phyloP scores from a whole-genome alignment of 1,284 basidiomycete species.

The Malassezia furfur region DNA sequence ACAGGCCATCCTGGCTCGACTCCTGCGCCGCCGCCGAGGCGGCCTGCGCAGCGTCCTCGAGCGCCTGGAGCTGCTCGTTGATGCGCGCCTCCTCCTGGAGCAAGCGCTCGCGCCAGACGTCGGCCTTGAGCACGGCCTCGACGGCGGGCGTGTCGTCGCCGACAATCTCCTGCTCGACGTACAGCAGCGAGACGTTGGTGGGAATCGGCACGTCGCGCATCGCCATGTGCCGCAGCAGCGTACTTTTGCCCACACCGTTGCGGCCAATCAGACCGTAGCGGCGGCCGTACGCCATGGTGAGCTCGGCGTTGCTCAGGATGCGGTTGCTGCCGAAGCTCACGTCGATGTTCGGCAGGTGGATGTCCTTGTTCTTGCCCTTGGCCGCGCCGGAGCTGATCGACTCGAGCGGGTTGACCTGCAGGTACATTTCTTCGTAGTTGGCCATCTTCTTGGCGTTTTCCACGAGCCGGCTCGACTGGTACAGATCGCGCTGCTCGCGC shows the following conservation, averaged over 20 bases:
- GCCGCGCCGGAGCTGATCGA: conserved; percentile 55
- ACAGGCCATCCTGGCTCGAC: conserved; percentile 9
- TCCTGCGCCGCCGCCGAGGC: conserved; percentile 22
- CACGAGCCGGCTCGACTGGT: conserved; percentile 89
- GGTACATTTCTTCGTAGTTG: conserved; percentile 96
- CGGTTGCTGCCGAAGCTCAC: conserved; percentile 64
- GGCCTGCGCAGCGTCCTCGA: conserved; percentile 34
- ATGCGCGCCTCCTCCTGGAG: conserved; percentile 34
- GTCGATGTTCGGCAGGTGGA: conserved; percentile 89
- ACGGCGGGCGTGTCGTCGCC: conserved; percentile 88
- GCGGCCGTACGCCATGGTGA: conserved; percentile 29
- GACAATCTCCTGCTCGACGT: conserved; percentile 82
- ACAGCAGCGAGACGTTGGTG: conserved; percentile 85
- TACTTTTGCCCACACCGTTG: conserved; percentile 85
- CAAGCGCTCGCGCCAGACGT: conserved; percentile 46
- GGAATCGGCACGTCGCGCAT: conserved; percentile 73
- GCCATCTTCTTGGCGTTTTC: conserved; percentile 84
- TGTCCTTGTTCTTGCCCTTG: conserved; percentile 68
- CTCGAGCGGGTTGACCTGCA: conserved; percentile 96
- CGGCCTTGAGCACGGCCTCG: conserved; percentile 75
- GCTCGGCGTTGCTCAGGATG: conserved; percentile 61
- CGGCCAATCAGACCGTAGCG: conserved; percentile 55
- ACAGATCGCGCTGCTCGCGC: conserved; percentile 67
- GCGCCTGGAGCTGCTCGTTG: conserved; percentile 34
- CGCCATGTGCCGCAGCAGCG: conserved; percentile 87